Evolutionary conservation across 805 yeast genomes (phyloP), one percentile per base, ranked within the genome.

Genomic region (Yamadazyma akitaensis): DNA sequence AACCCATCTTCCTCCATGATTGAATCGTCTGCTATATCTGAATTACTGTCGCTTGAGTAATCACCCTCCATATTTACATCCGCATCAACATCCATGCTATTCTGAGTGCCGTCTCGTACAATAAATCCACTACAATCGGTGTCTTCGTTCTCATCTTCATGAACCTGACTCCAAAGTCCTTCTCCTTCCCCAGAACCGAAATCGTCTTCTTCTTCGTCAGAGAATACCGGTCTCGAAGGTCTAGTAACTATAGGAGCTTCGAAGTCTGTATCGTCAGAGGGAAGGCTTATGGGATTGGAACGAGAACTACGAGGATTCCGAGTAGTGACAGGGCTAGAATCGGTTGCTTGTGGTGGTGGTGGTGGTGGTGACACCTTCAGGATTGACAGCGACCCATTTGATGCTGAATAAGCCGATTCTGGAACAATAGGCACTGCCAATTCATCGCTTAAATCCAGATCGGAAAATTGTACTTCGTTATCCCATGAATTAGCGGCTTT

Each of bases 151-250:
- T 63, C 61, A 19, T 63, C 43, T 16, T 67, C 70, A 44, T 64
- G 68, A 2, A 67, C 55, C 1, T 67, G 70, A 0, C 71, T 67
- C 34, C 48, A 45, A 10, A 67, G 47, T 2, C 73, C 73, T 18
- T 66, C 72, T 69, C 65, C 64, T 13, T 55, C 51, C 2, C 46
- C 43, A 13, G 59, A 65, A 2, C 73, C 73, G 51, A 68, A 63
- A 32, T 65, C 58, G 46, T 68, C 73, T 46, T 67, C 28, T n/a
- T 44, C 47, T n/a, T 44, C 47, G 33, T 38, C 43, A 12, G 41
- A 37, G 6, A 37, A 10, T 17, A 13, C 37, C n/a, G 37, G 37
- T n/a, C n/a, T 33, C 7, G 16, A 17, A 5, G 11, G 16, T 10
- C 11, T 10, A 33, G 19, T 10, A 11, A 5, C 18, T n/a, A 9